These are phyloP conservation scores for California macrophylla DNA, from an alignment of 441 rosid genomes.

Conservation along the genomic window DNA sequence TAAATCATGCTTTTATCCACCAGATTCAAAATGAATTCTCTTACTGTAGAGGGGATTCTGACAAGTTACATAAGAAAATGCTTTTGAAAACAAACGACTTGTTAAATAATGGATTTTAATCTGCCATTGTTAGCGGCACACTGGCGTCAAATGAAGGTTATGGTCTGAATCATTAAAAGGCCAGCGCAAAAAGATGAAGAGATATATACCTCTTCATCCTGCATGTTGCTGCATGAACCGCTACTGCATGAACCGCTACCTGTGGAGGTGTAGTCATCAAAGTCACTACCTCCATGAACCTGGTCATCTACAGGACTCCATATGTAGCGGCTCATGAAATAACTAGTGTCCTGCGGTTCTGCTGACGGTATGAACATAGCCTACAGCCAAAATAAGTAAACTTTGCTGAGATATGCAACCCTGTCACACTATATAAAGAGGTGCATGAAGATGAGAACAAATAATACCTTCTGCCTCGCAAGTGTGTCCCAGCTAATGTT, in stretches of 20 bases:
- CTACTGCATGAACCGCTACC: slow-evolving; percentile 41
- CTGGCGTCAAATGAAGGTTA: background rate
- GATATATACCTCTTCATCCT: slow-evolving; percentile 67
- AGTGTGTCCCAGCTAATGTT: slow-evolving; percentile 92
- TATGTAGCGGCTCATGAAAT: slow-evolving; percentile 85
- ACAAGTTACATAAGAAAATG: background rate
- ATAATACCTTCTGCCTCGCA: slow-evolving; percentile 78
- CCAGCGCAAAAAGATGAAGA: background rate
- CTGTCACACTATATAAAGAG: background rate
- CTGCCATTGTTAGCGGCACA: no score
- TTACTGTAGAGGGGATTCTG: background rate
- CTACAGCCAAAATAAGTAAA: slow-evolving; percentile 30
- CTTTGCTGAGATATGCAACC: slow-evolving; percentile 8
- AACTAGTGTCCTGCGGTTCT: slow-evolving; percentile 79
- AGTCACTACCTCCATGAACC: slow-evolving; percentile 74
- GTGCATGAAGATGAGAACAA: background rate
- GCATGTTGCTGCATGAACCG: slow-evolving; percentile 53
- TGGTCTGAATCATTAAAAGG: slow-evolving; percentile 8
- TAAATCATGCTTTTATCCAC: background rate
- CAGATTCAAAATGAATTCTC: background rate
- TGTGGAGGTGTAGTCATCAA: slow-evolving; percentile 70
- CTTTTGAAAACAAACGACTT: background rate
- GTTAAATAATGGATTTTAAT: background rate
- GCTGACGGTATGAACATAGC: slow-evolving; percentile 92
- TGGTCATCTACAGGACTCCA: slow-evolving; percentile 83